Evolutionary conservation across 108 stramenopile genomes (phyloP).

Genomic region (Cyclotella cryptica): DNA sequence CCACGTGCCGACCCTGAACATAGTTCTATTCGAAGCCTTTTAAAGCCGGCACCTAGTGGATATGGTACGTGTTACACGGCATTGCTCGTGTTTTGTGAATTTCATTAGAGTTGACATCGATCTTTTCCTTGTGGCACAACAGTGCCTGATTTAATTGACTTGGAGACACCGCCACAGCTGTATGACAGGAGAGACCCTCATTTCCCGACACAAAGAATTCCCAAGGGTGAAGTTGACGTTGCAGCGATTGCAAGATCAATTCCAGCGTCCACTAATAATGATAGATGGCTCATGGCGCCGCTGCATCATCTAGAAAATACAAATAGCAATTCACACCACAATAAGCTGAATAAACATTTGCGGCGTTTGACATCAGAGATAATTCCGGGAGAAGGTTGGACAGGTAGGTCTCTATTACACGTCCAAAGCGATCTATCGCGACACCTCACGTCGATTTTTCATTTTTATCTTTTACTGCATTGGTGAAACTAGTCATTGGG

Average conservation of each 20-base stretch:
- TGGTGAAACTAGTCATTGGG: conserved; percentile 1
- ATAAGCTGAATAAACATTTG: background rate
- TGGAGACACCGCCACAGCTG: conserved; percentile 6
- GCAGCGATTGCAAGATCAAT: conserved; percentile 43
- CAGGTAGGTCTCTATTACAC: background rate
- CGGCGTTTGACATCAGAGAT: conserved; percentile 22
- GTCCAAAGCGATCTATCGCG: background rate
- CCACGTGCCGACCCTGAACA: conserved; percentile 40
- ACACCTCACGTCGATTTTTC: background rate
- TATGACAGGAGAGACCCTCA: conserved; percentile 45
- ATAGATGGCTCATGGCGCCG: conserved; percentile 6
- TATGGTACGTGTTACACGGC: conserved; percentile 17
- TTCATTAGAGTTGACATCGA: background rate
- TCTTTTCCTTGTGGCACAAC: background rate
- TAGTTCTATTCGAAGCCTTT: conserved; percentile 29
- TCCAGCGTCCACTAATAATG: conserved; percentile 6
- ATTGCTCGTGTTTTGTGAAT: background rate
- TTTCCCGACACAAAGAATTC: conserved; percentile 28
- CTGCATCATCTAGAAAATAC: background rate
- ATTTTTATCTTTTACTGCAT: background rate
- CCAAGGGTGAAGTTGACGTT: conserved; percentile 46
- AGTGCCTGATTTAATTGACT: conserved; percentile 11
- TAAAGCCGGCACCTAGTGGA: conserved; percentile 45
- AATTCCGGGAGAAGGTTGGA: conserved; percentile 59
- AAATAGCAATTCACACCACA: background rate